Base-by-base conservation (phyloP, 2,329 filamentous ascomycete species). In the Coniosporium tulheliwenetii region DNA sequence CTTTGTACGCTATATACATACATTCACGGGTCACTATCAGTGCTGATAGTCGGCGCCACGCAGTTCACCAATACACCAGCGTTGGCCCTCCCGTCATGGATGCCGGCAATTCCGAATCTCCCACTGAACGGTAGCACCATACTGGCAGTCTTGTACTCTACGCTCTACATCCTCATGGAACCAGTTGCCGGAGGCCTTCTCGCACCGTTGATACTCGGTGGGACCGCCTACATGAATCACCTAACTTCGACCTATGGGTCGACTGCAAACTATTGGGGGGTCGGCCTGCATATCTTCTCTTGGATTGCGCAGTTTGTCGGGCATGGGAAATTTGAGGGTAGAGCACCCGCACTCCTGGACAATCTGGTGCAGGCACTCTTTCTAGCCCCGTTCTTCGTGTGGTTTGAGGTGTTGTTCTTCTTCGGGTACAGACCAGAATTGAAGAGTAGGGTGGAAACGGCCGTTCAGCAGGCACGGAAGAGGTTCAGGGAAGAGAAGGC, bases 241-340 rank as follows among this genome's bases (percentile, higher is more conserved):
- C 67, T 91, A 39, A 75, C 82, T 13, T 67, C 71, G 15, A 72
- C 75, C 26, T 73, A 79, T 53, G 75, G 75, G 32, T 61, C 62
- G 45, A 67, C 63, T 2, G 75, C 70, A 36, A 78, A 77, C 52
- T 73, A 73, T 52, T 77, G 70, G 63, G 83, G 85, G 33, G 66
- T 81, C 13, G 76, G 66, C 3, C 61, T 86, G 36, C 80, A 93
- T 50, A 57, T 86, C 36, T 65, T 79, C 37, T 79, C 77, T 45
- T 98, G 91, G 91, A 66, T 94, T 42, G 69, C 79, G 39, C 91
- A 98, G 57, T 95, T 98, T 55, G 52, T 96, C 39, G 91, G 91
- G 26, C 91, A 98, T 55, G 87, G 86, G 32, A 76, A 73, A 39
- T 96, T 85, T 51, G 91, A 96, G 62, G 77, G 83, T 14, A 77